These are phyloP conservation scores for Phyllosticta citrichinensis DNA, from an alignment of 2,329 filamentous ascomycete genomes.

Conservation along the genomic window DNA sequence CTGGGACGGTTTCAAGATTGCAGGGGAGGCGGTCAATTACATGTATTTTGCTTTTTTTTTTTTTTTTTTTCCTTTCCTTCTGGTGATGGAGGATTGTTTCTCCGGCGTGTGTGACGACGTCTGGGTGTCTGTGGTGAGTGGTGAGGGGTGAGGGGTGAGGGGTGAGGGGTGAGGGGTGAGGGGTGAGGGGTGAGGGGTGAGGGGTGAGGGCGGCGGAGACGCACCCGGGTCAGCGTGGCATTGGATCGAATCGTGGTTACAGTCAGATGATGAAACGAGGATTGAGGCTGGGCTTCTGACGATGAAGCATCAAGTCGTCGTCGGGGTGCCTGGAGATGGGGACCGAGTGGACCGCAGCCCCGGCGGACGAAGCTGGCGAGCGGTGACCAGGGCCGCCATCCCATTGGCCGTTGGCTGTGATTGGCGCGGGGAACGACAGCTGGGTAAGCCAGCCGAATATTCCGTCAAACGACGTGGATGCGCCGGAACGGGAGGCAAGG, in stretches of 20 bases:
- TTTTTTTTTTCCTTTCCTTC: neutral
- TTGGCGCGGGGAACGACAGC: neutral
- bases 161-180: neutral
- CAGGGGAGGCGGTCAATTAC: slow-evolving; percentile 10
- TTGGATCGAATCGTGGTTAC: neutral
- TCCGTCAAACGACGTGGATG: neutral
- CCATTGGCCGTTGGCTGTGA: neutral
- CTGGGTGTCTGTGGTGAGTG: neutral
- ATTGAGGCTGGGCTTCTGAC: neutral
- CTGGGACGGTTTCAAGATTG: slow-evolving; percentile 9
- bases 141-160: neutral
- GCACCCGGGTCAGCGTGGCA: neutral
- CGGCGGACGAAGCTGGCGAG: neutral
- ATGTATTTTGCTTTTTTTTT: neutral
- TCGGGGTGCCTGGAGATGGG: neutral
- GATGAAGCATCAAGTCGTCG: neutral
- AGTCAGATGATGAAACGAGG: neutral
- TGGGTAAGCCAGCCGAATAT: neutral
- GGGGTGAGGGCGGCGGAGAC: neutral
- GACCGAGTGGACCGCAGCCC: neutral
- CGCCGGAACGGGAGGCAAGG: neutral
- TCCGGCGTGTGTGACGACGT: neutral
- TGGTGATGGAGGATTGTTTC: neutral
- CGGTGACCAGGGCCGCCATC: neutral
- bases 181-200: neutral